Evolutionary conservation across 371 early-diverging fungal genomes (phyloP), one percentile per base, ranked within the genome.

Genomic region (Mucor piriformis): DNA sequence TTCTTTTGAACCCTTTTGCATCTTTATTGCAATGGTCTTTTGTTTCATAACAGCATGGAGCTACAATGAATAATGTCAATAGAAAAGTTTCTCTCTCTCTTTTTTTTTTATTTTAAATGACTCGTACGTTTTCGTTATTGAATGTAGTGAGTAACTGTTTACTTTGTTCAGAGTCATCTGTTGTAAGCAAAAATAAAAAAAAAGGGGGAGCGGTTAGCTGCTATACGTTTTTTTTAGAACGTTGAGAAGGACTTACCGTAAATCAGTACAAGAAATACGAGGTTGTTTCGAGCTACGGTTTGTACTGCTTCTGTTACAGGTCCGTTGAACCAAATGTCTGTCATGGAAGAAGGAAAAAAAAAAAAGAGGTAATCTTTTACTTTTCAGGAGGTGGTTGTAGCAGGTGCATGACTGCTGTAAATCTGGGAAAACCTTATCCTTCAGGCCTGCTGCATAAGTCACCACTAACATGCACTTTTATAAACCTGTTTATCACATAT

Each of bases 151-250:
- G 21, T 18, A 61, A 34, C 18, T 61, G 53, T 11, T 61, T 18
- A 27, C 61, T 61, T 13, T 54, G 16, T 2, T 52, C 54, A 5
- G 61, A 53, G 18, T 54, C 48, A 32, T 61, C 61, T 61, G 13
- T 13, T n/a, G 23, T 2, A 13, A 42, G 18, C 32, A 2, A 20
- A 18, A 42, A 42, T 42, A 18, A 4, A 1, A 5, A 3, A 40
- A 6, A 42, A n/a, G 18, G 8, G 42, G 8, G 12, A 38, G 15
- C n/a, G n/a, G 12, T 5, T 5, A 37, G 12, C 3, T 13, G 15
- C 13, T 37, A 3, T 37, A 15, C 37, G 37, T 16, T 18, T 13
- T 18, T 40, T 42, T 16, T 2, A 23, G 6, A n/a, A 4, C 23
- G 16, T n/a, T 47, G 6, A 43, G 11, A n/a, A n/a, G n/a, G n/a